Evolutionary conservation across 148 eudicot genomes (phyloP), one percentile per base, ranked within the genome.

Genomic region (Drosera capensis): DNA sequence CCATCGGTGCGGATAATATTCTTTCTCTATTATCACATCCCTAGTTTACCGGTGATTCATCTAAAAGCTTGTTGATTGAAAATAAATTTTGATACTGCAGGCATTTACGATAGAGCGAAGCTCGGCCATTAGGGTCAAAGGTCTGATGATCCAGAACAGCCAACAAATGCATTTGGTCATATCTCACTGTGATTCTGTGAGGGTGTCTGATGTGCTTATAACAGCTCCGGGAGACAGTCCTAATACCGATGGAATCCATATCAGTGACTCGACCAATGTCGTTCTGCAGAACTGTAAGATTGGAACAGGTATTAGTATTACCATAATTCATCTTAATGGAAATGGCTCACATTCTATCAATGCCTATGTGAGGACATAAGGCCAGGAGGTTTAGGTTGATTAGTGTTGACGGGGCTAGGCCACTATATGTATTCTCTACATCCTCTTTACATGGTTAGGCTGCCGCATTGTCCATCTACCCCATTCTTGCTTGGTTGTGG

Each of bases 201-300:
- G 82, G 34, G 65, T 85, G 18, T 58, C 56, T 40, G 68, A 54
- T 46, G 57, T 85, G 30, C 49, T 58, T 58, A 60, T 90, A 45
- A 84, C 94, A 44, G 66, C 99, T 50, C 99, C 99, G 6, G 99
- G 62, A 62, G 87, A 90, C 62, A 90, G 99, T 55, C 99, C 99
- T n/a, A 90, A 90, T 65, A 90, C 99, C 18, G 99, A 90, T 64
- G 99, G 95, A 35, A 90, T 90, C 41, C 99, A 90, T 57, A 70
- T 90, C 43, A 73, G 76, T 39, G 72, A 41, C 64, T 85, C 99
- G 4, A 73, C 76, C 37, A 69, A 90, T 48, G 88, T 90, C 8
- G 70, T 69, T 29, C 64, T 90, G 14, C 76, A 73, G 53, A 71
- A 85, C 63, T 73, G 78, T 52, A 85, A 76, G 66, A 90, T 90